Conservation (phyloP, 1,284 basidiomycete genomes). For the Papiliotrema nemorosa region DNA sequence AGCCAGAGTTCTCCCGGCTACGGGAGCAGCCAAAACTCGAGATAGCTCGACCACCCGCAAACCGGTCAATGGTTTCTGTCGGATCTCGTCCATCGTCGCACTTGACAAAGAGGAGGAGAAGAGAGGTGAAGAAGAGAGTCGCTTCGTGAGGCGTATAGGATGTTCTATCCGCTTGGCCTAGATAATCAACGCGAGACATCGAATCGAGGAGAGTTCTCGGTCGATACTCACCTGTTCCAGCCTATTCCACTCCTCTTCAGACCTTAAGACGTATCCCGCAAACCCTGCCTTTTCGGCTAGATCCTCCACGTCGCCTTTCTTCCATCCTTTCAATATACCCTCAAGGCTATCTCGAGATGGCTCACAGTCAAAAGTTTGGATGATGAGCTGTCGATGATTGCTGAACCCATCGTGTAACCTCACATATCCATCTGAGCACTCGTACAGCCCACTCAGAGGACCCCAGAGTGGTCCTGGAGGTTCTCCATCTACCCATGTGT, state of each 20-base stretch:
- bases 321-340: conserved; percentile 48
- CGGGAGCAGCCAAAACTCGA: conserved; percentile 60
- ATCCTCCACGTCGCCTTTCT: conserved; percentile 57
- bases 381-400: conserved; percentile 58
- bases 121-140: conserved; percentile 54
- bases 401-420: not conserved
- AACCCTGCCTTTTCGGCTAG: conserved; percentile 53
- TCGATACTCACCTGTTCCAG: conserved; percentile 52
- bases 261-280: conserved; percentile 57
- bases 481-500: conserved; percentile 54
- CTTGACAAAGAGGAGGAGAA: conserved; percentile 58
- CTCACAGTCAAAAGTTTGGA: conserved; percentile 50
- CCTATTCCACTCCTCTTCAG: conserved; percentile 56
- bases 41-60: conserved; percentile 60
- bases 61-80: conserved; percentile 52
- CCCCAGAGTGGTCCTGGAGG: conserved; percentile 33
- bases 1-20: conserved; percentile 48
- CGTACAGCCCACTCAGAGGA: conserved; percentile 1
- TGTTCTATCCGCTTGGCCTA: not conserved
- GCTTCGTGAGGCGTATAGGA: not conserved
- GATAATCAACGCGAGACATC: conserved; percentile 18
- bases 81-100: conserved; percentile 31
- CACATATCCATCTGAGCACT: conserved; percentile 1
- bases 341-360: not conserved
- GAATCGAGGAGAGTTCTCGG: conserved; percentile 34